Evolutionary conservation across 768 basidiomycete genomes (phyloP).

Genomic region (Lentinula boryana): DNA sequence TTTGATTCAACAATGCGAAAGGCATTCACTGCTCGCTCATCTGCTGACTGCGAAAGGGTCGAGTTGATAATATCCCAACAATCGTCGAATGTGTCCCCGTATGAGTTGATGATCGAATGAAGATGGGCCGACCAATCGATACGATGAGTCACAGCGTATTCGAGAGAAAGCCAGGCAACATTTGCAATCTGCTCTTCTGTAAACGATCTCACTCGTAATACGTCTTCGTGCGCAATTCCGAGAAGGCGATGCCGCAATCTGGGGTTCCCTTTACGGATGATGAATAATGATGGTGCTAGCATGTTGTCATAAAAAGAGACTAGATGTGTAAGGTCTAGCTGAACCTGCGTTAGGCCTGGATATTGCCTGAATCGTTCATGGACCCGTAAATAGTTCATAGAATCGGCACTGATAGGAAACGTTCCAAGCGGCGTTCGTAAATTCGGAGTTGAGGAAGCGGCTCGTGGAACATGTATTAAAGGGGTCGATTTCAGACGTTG

Average conservation of each 20-base stretch:
- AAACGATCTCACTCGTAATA: conserved; percentile 13
- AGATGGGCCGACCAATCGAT: neutral
- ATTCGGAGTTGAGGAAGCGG: too few species aligned
- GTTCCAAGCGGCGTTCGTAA: neutral
- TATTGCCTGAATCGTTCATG: conserved; percentile 27
- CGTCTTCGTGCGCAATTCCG: conserved; percentile 23
- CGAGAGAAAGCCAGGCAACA: neutral
- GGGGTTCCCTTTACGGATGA: conserved; percentile 19
- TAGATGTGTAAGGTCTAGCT: conserved; percentile 33
- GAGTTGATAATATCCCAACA: neutral
- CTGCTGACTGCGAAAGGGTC: neutral
- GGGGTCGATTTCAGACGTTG: too few species aligned
- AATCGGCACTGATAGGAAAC: neutral
- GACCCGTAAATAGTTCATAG: neutral
- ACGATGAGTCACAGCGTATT: neutral
- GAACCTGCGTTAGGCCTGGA: conserved; percentile 36
- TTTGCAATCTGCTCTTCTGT: conserved; percentile 15
- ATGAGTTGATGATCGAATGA: neutral
- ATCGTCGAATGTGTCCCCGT: neutral
- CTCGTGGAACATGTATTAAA: too few species aligned
- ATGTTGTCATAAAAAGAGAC: conserved; percentile 37
- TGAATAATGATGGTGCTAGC: conserved; percentile 28
- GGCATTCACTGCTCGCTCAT: neutral
- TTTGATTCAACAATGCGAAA: neutral
- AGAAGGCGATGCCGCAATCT: conserved; percentile 29